A percentile compares a stretch with the other conserved stretches of the same genome.
Conservation (phyloP, 805 yeast species). For the Starmerella apicola region DNA sequence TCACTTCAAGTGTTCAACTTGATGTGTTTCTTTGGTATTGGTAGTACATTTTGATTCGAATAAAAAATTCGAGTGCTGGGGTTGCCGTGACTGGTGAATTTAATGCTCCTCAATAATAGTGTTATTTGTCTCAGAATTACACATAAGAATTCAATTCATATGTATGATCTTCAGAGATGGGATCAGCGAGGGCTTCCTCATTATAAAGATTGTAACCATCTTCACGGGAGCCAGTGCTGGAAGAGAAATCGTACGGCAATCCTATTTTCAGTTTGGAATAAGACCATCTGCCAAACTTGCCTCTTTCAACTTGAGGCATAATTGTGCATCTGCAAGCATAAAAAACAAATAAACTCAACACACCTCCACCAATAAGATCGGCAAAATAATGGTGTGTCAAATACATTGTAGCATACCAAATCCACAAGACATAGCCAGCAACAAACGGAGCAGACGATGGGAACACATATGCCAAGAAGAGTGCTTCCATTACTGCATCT, state of each 20-base stretch:
- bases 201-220: slow-evolving; percentile 10
- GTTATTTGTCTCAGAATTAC: too few species aligned
- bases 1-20: too few species aligned
- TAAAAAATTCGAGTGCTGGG: too few species aligned
- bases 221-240: background rate
- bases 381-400: slow-evolving; percentile 92
- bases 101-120: too few species aligned
- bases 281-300: slow-evolving; percentile 32
- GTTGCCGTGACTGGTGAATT: too few species aligned
- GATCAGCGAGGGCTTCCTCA: slow-evolving; percentile 14
- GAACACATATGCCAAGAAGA: slow-evolving; percentile 71
- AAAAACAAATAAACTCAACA: slow-evolving; percentile 61
- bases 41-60: too few species aligned
- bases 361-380: slow-evolving; percentile 88
- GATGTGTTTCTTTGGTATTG: too few species aligned
- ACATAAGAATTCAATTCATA: slow-evolving; percentile 5
- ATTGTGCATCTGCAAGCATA: slow-evolving; percentile 49
- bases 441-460: slow-evolving; percentile 57
- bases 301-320: slow-evolving; percentile 41
- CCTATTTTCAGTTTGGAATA: slow-evolving; percentile 30
- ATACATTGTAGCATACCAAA: slow-evolving; percentile 99
- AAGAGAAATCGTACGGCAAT: slow-evolving; percentile 2
- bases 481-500: slow-evolving; percentile 84
- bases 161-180: slow-evolving; percentile 3
- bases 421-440: slow-evolving; percentile 72